Conservation (phyloP, 352 stramenopile species). For the Pythium dissimile region DNA sequence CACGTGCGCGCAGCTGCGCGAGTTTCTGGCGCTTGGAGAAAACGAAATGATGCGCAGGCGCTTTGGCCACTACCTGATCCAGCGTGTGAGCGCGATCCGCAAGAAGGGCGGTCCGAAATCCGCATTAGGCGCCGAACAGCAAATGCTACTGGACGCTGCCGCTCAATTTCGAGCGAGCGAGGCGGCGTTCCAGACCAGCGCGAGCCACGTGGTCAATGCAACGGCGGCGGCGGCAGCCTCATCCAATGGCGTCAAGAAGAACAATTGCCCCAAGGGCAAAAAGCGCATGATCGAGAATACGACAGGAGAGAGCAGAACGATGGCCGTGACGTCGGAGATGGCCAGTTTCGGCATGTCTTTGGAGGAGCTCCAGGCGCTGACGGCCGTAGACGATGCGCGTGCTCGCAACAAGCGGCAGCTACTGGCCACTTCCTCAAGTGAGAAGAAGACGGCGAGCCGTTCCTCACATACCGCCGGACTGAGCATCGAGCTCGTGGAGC, state of each 20-base stretch:
- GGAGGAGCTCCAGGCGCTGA: slow-evolving; percentile 53
- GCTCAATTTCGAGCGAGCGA: slow-evolving; percentile 44
- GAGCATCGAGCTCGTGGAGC: slow-evolving; percentile 48
- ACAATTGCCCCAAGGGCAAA: slow-evolving; percentile 16
- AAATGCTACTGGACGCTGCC: slow-evolving; percentile 51
- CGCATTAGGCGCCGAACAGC: slow-evolving; percentile 55
- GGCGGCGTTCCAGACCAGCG: slow-evolving; percentile 28
- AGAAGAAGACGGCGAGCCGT: slow-evolving; percentile 1
- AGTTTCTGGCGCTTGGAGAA: slow-evolving; percentile 78
- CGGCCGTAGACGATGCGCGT: slow-evolving; percentile 24
- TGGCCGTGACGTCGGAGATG: slow-evolving; percentile 27
- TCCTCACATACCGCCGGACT: slow-evolving; percentile 36
- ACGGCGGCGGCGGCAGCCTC: too few species aligned
- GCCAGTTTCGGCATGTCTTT: slow-evolving; percentile 72
- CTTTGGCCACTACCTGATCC: slow-evolving; percentile 79
- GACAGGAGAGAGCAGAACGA: not conserved
- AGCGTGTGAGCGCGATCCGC: slow-evolving; percentile 53
- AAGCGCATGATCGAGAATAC: slow-evolving; percentile 20
- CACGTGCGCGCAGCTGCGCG: slow-evolving; percentile 77
- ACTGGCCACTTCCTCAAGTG: slow-evolving; percentile 15
- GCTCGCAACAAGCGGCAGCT: slow-evolving; percentile 17
- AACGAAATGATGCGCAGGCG: slow-evolving; percentile 78
- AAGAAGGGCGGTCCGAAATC: slow-evolving; percentile 44
- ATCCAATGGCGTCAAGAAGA: not conserved
- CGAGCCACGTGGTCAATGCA: not conserved